Evolutionary conservation across 78 protist species (phyloP).

Genomic region (slime mould (Dictyostelium discoideum)): dicty_2.7 NC_007090.3:3083001-3083500

Average conservation of each 20-base stretch:
- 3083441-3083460: not conserved
- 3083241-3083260: not conserved
- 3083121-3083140: not conserved
- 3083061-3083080: constrained; percentile 20
- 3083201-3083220: not conserved
- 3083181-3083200: not conserved
- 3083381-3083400: not conserved
- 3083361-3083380: constrained; percentile 9
- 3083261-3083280: not conserved
- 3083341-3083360: constrained; percentile 65
- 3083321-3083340: constrained; percentile 45
- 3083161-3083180: not conserved
- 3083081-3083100: constrained; percentile 29
- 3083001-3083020: not conserved
- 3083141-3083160: not conserved
- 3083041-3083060: constrained; percentile 47
- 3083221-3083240: constrained; percentile 5
- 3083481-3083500: constrained; percentile 52
- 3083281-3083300: not conserved
- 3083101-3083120: not conserved
- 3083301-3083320: not conserved
- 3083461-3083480: not conserved
- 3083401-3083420: not conserved
- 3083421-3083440: not conserved
- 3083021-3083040: constrained; percentile 3